Evolutionary conservation across 768 basidiomycete genomes (phyloP), one percentile per base, ranked within the genome.

Genomic region (Gelatoporia subvermispora): DNA sequence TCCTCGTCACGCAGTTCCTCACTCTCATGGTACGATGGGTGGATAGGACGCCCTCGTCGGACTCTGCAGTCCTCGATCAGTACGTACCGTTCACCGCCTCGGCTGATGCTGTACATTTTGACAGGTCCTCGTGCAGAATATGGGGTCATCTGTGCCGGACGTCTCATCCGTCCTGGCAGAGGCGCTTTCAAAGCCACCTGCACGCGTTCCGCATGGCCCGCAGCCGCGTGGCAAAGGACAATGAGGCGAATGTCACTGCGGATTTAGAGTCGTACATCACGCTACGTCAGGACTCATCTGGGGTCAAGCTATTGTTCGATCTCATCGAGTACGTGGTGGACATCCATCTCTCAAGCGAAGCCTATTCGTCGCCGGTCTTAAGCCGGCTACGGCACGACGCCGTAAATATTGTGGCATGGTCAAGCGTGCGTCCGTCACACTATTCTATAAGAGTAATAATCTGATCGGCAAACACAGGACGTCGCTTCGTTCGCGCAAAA

Each of bases 251-350:
- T 24, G 52, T 59, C 41, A 52, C 68, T 17, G 75, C 75, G 4
- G 63, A 72, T 37, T 55, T 79, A 21, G 74, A 78, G 41, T 66
- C 72, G 3, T 82, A 77, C 51, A 60, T 77, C n/a, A 61, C 64
- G 4, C 58, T 72, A 15, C 64, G 77, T 38, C 68, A 76, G n/a
- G 68, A 77, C 22, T 64, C 73, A 47, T 73, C 73, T 39, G 82
- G 81, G 4, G 58, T 73, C 13, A 62, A 65, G 35, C 66, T 84
- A 61, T 60, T 77, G 8, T 68, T 84, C 41, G 72, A 73, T 51
- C 64, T 85, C 50, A 66, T 81, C 31, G 73, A 82, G 51, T 67
- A 79, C 48, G 68, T 75, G 0, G 76, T 75, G 38, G 75, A 76
- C n/a, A 58, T 78, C 22, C 48, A 52, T 18, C 42, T 76, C 1